Percentiles rank a stretch among this genome's conserved stretches.
Evolutionary conservation across 148 eudicot species (phyloP).

Genomic region (Camellia lanceoleosa): DNA sequence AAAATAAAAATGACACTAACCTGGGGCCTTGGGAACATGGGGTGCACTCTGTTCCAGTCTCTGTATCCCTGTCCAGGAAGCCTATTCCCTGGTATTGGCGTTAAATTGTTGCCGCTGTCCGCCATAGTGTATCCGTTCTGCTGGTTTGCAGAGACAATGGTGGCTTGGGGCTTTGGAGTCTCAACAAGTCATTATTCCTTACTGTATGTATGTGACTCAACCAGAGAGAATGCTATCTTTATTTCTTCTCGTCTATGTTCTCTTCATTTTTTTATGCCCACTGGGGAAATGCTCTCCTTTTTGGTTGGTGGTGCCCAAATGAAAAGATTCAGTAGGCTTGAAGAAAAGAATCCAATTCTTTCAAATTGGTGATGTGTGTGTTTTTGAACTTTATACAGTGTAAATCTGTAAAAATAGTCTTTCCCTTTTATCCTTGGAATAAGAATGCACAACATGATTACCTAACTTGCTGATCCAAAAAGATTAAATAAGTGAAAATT

Average conservation of each 20-base stretch:
- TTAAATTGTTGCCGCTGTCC: constrained; percentile 4
- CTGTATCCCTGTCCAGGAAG: background rate
- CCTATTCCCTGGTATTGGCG: background rate
- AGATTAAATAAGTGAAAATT: background rate
- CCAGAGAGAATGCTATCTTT: background rate
- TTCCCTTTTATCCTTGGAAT: too few relatives aligned
- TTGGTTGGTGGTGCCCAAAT: background rate
- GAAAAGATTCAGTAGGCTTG: constrained; percentile 8
- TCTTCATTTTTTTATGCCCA: background rate
- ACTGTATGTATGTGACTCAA: background rate
- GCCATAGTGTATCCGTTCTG: background rate
- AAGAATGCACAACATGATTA: too few relatives aligned
- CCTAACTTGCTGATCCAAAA: background rate
- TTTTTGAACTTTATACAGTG: background rate
- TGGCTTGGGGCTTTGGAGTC: background rate
- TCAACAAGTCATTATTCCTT: background rate
- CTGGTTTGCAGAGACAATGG: background rate
- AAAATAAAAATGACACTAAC: background rate
- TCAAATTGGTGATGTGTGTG: background rate
- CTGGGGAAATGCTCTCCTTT: background rate
- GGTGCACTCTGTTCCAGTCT: background rate
- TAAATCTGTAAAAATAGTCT: too few relatives aligned
- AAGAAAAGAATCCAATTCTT: constrained; percentile 23
- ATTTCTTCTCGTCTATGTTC: background rate
- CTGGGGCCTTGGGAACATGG: background rate